Conservation (phyloP, 768 basidiomycete species). For the Nevesoporus exiguus region DNA sequence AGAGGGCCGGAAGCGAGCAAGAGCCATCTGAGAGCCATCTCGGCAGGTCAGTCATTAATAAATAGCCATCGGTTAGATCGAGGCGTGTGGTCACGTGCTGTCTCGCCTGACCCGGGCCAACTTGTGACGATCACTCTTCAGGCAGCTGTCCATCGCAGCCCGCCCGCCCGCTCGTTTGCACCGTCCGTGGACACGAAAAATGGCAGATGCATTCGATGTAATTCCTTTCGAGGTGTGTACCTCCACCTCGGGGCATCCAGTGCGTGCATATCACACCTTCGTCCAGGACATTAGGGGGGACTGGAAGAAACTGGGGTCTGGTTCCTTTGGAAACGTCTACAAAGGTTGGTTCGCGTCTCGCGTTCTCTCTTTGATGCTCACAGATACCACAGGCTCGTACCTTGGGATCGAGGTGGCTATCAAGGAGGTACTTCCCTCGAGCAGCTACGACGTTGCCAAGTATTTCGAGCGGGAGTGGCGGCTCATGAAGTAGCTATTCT, state of each 20-base stretch:
- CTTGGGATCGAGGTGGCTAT: constrained; percentile 96
- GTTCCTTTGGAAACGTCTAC: constrained; percentile 91
- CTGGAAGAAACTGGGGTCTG: constrained; percentile 89
- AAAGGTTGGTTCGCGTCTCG: constrained; percentile 43
- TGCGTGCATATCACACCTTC: background rate
- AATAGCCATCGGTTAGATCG: constrained; percentile 12
- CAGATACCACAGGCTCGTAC: constrained; percentile 60
- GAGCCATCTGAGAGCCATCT: background rate
- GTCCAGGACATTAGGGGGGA: constrained; percentile 78
- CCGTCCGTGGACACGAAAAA: constrained; percentile 1
- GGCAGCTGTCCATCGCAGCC: background rate
- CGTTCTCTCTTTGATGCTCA: constrained; percentile 1
- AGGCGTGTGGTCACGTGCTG: constrained; percentile 21
- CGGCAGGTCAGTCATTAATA: constrained; percentile 4
- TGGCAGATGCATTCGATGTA: constrained; percentile 80
- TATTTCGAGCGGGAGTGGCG: constrained; percentile 99
- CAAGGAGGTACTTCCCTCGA: constrained; percentile 92
- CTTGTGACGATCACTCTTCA: background rate
- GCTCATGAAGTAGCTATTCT: constrained; percentile 70
- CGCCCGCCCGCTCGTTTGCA: background rate
- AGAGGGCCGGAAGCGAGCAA: constrained; percentile 27
- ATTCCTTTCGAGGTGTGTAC: constrained; percentile 75
- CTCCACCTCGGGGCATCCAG: background rate
- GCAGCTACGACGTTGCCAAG: constrained; percentile 90
- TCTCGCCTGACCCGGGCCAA: constrained; percentile 15